Conservation (phyloP, 176 grass and related monocot genomes). For the Avena insularis region DNA sequence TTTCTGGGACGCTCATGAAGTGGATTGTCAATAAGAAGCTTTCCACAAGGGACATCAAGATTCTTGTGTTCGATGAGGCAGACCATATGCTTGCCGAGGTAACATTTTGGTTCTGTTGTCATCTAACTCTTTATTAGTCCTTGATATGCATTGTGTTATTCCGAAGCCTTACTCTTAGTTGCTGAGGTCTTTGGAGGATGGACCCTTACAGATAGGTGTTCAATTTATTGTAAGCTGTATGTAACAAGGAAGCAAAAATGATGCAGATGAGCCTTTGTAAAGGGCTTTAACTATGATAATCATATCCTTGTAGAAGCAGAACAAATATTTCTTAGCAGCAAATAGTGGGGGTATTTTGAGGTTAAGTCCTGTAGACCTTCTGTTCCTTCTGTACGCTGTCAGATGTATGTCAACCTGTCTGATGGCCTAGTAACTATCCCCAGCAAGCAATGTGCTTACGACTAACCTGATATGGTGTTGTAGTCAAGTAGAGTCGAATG, state of each 20-base stretch:
- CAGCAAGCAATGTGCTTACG: background rate
- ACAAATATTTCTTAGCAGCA: background rate
- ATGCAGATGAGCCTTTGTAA: background rate
- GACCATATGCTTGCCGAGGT: conserved; percentile 90
- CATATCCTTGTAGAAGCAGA: background rate
- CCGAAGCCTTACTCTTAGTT: background rate
- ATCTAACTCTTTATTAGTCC: background rate
- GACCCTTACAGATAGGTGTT: background rate
- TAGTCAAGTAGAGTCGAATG: background rate
- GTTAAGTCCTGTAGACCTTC: background rate
- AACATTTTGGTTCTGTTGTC: conserved; percentile 13
- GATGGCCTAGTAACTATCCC: background rate
- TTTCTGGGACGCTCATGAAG: conserved; percentile 85
- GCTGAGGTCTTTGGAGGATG: background rate
- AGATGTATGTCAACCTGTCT: background rate
- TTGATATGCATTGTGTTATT: background rate
- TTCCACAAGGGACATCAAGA: conserved; percentile 65
- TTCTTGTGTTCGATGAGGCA: conserved; percentile 91
- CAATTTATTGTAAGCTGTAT: background rate
- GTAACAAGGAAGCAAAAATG: background rate
- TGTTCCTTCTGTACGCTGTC: background rate
- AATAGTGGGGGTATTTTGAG: background rate
- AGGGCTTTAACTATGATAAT: background rate
- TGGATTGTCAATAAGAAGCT: conserved; percentile 73
- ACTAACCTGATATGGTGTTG: background rate